Conservation (phyloP, 2,329 filamentous ascomycete genomes). For the Colletotrichum nymphaeae region DNA sequence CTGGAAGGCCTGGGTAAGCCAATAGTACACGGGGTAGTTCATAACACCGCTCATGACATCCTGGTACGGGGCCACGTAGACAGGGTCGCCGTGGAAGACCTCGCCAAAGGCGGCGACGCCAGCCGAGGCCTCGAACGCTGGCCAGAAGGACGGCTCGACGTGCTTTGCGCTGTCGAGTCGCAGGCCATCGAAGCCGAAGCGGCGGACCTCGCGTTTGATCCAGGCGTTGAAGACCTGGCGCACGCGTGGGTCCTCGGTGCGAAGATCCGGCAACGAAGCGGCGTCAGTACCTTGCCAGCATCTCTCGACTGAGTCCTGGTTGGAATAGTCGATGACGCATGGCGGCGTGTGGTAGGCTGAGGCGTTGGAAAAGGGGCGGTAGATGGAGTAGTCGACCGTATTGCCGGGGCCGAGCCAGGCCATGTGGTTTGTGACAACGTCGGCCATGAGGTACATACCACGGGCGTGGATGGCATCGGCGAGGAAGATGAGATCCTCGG, state of each 20-base stretch:
- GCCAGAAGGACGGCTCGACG: slow-evolving; percentile 69
- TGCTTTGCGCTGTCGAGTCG: slow-evolving; percentile 73
- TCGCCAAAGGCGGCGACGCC: slow-evolving; percentile 72
- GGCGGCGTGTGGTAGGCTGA: slow-evolving; percentile 68
- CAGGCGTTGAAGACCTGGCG: slow-evolving; percentile 65
- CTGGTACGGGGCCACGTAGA: slow-evolving; percentile 64
- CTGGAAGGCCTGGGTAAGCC: slow-evolving; percentile 49
- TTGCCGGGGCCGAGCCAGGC: slow-evolving; percentile 54
- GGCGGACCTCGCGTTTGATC: slow-evolving; percentile 66
- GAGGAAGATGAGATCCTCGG: slow-evolving; percentile 68
- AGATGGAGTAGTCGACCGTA: slow-evolving; percentile 51
- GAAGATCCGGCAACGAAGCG: slow-evolving; percentile 71
- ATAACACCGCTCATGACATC: slow-evolving; percentile 67
- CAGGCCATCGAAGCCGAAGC: slow-evolving; percentile 72
- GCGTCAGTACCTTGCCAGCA: slow-evolving; percentile 61
- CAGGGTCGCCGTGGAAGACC: slow-evolving; percentile 64
- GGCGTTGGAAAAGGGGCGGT: slow-evolving; percentile 59
- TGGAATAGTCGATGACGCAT: slow-evolving; percentile 67
- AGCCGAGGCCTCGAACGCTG: slow-evolving; percentile 61
- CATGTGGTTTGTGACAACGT: slow-evolving; percentile 71
- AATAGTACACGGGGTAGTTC: slow-evolving; percentile 67
- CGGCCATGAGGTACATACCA: slow-evolving; percentile 71
- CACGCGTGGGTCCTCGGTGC: slow-evolving; percentile 64
- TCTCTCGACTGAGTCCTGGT: slow-evolving; percentile 58
- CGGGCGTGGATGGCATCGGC: slow-evolving; percentile 63